phyloP scores from a whole-genome alignment of 306 rosid species.

The Purshia tridentata region DNA sequence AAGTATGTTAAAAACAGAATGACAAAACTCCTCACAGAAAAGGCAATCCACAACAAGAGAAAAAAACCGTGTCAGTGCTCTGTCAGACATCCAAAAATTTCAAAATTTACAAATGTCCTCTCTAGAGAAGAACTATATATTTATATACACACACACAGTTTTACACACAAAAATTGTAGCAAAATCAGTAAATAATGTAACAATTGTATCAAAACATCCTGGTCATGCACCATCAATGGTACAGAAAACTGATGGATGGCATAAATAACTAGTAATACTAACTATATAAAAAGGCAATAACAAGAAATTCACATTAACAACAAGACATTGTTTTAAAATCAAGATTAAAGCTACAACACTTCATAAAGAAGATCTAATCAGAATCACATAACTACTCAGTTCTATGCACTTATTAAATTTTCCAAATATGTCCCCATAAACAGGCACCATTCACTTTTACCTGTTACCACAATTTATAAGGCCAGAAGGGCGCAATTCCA shows the following conservation, averaged over 20 bases:
- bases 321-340: background rate
- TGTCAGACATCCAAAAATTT: no score
- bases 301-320: slow-evolving; percentile 5
- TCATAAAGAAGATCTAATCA: slow-evolving; percentile 13
- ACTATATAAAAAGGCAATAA: slow-evolving; percentile 15
- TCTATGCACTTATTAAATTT: slow-evolving; percentile 5
- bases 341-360: slow-evolving; percentile 7
- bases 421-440: slow-evolving; percentile 4
- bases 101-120: no score
- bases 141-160: no score
- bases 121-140: no score
- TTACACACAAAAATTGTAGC: background rate
- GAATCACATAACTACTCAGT: slow-evolving; percentile 15
- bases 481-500: slow-evolving; percentile 74
- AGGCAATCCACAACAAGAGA: slow-evolving; percentile 4
- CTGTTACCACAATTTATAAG: slow-evolving; percentile 92
- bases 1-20: slow-evolving; percentile 1
- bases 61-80: no score
- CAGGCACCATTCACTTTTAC: slow-evolving; percentile 39
- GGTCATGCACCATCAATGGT: background rate
- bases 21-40: background rate
- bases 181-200: background rate
- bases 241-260: background rate
- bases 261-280: slow-evolving; percentile 6
- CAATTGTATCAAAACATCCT: background rate